phyloP scores from a whole-genome alignment of 345 rosid genomes.

The Capsella bursapastoris region DNA sequence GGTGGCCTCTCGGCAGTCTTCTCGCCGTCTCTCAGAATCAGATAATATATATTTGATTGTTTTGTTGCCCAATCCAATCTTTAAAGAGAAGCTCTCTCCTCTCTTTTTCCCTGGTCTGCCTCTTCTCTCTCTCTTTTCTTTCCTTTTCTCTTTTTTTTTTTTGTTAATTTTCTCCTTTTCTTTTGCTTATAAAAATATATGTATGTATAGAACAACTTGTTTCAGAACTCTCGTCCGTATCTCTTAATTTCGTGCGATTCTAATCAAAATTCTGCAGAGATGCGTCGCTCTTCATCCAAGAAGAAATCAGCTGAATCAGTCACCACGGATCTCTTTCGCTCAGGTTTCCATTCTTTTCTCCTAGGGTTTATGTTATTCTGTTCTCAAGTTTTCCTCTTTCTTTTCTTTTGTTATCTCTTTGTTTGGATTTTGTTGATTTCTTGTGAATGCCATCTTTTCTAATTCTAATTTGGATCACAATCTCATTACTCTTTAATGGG shows the following conservation, averaged over 20 bases:
- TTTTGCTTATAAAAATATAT: background rate
- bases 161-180: background rate
- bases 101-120: constrained; percentile 27
- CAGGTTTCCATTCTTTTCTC: constrained; percentile 53
- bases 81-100: too few relatives aligned
- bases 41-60: too few relatives aligned
- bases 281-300: constrained; percentile 89
- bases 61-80: too few relatives aligned
- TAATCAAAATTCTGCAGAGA: constrained; percentile 48
- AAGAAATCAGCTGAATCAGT: constrained; percentile 68
- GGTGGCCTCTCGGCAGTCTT: too few relatives aligned
- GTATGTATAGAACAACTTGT: too few relatives aligned
- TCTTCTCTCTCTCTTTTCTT: constrained; percentile 34
- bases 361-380: constrained; percentile 40
- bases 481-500: constrained; percentile 4
- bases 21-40: too few relatives aligned
- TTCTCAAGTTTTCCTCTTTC: background rate
- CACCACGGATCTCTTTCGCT: constrained; percentile 89
- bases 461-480: constrained; percentile 3
- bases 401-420: too few relatives aligned
- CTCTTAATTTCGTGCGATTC: constrained; percentile 7
- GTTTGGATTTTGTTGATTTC: background rate
- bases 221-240: background rate
- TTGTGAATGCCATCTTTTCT: background rate
- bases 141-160: constrained; percentile 36